These are phyloP conservation scores for Saccharomycopsis fibuligera DNA, from an alignment of 805 yeast species.

Conservation along the genomic window DNA sequence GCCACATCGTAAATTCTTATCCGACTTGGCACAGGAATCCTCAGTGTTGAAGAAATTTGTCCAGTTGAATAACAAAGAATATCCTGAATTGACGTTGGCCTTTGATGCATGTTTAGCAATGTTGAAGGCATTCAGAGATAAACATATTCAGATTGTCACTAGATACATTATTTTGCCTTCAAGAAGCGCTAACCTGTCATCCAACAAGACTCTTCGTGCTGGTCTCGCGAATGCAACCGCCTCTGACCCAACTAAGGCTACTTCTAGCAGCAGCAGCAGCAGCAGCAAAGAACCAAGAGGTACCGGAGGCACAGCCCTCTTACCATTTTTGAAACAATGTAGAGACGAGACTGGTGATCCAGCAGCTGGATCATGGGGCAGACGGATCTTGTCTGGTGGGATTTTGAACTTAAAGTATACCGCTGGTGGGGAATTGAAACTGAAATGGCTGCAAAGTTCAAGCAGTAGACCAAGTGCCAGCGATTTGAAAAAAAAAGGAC, in stretches of 20 bases:
- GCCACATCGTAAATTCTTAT: conserved; percentile 69
- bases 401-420: conserved; percentile 27
- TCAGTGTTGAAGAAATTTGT: conserved; percentile 66
- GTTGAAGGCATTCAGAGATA: conserved; percentile 83
- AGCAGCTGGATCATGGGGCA: conserved; percentile 92
- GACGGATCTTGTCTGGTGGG: conserved; percentile 56
- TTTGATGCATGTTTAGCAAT: conserved; percentile 88
- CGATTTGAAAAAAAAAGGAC: not conserved
- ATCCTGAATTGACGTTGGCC: conserved; percentile 57
- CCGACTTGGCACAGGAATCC: conserved; percentile 44
- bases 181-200: conserved; percentile 46
- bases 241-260: too few species aligned
- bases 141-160: conserved; percentile 88
- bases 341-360: conserved; percentile 93
- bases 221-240: conserved; percentile 53
- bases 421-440: not conserved
- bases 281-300: conserved; percentile 48
- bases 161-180: conserved; percentile 82
- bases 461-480: not conserved
- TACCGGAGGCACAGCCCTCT: conserved; percentile 89
- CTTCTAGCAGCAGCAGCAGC: too few species aligned
- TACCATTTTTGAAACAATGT: conserved; percentile 91
- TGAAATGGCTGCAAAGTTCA: not conserved
- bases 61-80: conserved; percentile 29
- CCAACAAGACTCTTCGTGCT: conserved; percentile 53